These are phyloP conservation scores for Cercophora sp. DNA, from an alignment of 495 filamentous ascomycete genomes.

Conservation along the genomic window DNA sequence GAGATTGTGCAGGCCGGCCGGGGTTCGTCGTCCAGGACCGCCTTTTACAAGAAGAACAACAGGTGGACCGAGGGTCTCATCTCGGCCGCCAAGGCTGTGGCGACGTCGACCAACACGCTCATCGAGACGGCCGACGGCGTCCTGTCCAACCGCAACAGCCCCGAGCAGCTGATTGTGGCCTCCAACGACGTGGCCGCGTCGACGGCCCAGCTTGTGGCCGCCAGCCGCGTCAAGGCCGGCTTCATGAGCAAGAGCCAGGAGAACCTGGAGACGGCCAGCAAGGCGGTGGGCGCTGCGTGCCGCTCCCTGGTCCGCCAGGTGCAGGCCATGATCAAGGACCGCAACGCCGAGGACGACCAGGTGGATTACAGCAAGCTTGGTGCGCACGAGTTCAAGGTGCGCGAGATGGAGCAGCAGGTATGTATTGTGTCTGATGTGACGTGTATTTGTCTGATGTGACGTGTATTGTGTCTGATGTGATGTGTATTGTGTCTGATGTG, in stretches of 20 bases:
- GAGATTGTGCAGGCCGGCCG: conserved; percentile 97
- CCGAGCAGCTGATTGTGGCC: conserved; percentile 95
- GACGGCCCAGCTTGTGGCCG: conserved; percentile 94
- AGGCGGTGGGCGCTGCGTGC: conserved; percentile 87
- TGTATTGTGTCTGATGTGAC: conserved; percentile 36
- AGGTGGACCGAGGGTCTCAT: conserved; percentile 98
- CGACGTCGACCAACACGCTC: conserved; percentile 82
- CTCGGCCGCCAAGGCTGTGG: conserved; percentile 94
- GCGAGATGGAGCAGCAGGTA: conserved; percentile 99
- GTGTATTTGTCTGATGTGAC: conserved; percentile 15
- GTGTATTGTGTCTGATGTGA: conserved; percentile 50
- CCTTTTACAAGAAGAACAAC: conserved; percentile 98
- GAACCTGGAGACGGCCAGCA: conserved; percentile 81
- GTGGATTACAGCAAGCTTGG: conserved; percentile 85
- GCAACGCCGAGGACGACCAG: conserved; percentile 75
- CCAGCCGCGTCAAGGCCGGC: conserved; percentile 91
- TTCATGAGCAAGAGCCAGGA: conserved; percentile 98
- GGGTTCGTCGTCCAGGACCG: conserved; percentile 81
- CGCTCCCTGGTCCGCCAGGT: conserved; percentile 86
- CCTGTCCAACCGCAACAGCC: conserved; percentile 81
- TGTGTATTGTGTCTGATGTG: conserved; percentile 49
- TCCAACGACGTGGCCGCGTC: conserved; percentile 94
- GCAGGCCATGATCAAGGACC: conserved; percentile 85
- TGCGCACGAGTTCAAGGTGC: conserved; percentile 93
- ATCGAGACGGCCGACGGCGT: conserved; percentile 98